These are phyloP conservation scores for Maudiozyma bulderi DNA, from an alignment of 805 yeast species.

Conservation along the genomic window DNA sequence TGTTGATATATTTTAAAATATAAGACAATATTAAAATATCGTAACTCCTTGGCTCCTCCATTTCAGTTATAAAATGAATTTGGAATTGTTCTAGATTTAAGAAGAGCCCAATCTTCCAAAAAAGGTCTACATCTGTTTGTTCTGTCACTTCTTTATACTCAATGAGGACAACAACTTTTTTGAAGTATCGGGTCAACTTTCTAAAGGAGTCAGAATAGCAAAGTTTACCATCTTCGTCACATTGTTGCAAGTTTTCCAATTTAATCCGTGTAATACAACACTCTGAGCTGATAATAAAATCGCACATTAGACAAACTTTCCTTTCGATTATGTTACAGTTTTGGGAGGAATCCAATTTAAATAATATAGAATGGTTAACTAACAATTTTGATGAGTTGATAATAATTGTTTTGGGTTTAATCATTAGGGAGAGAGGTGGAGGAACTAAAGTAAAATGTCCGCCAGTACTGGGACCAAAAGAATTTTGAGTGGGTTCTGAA, in stretches of 20 bases:
- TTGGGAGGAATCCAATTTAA: background rate
- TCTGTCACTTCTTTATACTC: constrained; percentile 9
- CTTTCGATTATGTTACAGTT: constrained; percentile 11
- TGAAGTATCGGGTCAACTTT: constrained; percentile 8
- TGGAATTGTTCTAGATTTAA: constrained; percentile 6
- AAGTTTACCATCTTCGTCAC: constrained; percentile 1
- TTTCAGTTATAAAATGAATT: constrained; percentile 3
- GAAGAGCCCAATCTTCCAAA: constrained; percentile 18
- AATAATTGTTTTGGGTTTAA: constrained; percentile 2
- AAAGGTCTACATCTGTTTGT: constrained; percentile 12
- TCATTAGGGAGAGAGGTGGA: no score
- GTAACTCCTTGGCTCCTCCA: background rate
- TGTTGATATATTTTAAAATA: background rate
- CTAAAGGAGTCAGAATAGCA: constrained; percentile 9
- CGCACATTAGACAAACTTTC: constrained; percentile 6
- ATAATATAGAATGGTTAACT: constrained; percentile 7
- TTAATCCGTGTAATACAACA: constrained; percentile 15
- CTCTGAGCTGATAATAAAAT: constrained; percentile 12
- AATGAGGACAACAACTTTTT: constrained; percentile 10
- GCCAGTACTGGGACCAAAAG: no score
- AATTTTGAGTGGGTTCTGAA: no score
- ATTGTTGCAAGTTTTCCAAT: constrained; percentile 16
- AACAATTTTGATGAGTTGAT: constrained; percentile 9
- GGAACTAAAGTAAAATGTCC: no score
- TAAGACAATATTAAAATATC: background rate